Base-by-base conservation (phyloP, 371 early-diverging fungal species). In the Mucor piriformis region DNA sequence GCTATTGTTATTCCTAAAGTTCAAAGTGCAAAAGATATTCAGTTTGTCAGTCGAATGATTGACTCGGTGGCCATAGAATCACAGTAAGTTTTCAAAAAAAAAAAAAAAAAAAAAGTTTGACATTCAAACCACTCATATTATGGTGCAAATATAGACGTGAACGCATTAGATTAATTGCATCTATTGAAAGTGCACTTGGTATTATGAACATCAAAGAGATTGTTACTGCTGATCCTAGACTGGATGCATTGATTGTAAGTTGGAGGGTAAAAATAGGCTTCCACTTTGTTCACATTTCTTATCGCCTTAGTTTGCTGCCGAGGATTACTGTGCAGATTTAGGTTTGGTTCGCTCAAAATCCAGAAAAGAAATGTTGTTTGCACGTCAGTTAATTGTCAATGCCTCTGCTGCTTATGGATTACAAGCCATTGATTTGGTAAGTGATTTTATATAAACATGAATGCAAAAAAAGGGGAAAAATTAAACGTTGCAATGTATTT, bases 231-330 rank as follows among this genome's bases (percentile, higher is more conserved):
- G 88, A 88, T 54, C 80, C 85, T 21, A 79, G 90, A 10, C 73
- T 93, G 15, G 92, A 91, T 66, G 91, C 91, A 3, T 68, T 93
- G 34, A 76, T 86, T 70, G 91, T 89, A 82, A 76, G 76, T 62
- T 18, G 40, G 15, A 32, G 25, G 35, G 12, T 21, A 16, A 54
- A n/a, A n/a, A n/a, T n/a, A n/a, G n/a, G n/a, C n/a, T n/a, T n/a
- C n/a, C n/a, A n/a, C n/a, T n/a, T n/a, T n/a, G n/a, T n/a, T n/a
- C n/a, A n/a, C n/a, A n/a, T n/a, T n/a, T n/a, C n/a, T n/a, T n/a
- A n/a, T n/a, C n/a, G n/a, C n/a, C n/a, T 3, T 74, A 86, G 89
- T 93, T 95, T 80, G 96, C 96, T n/a, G 90, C 95, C 10, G 96
- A 96, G 71, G 97, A 96, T 73, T 95, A 89, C 63, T 92, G 92